Evolutionary conservation across 495 filamentous ascomycete genomes (phyloP), one percentile per base, ranked within the genome.

Genomic region (Sordaria brevicollis): DNA sequence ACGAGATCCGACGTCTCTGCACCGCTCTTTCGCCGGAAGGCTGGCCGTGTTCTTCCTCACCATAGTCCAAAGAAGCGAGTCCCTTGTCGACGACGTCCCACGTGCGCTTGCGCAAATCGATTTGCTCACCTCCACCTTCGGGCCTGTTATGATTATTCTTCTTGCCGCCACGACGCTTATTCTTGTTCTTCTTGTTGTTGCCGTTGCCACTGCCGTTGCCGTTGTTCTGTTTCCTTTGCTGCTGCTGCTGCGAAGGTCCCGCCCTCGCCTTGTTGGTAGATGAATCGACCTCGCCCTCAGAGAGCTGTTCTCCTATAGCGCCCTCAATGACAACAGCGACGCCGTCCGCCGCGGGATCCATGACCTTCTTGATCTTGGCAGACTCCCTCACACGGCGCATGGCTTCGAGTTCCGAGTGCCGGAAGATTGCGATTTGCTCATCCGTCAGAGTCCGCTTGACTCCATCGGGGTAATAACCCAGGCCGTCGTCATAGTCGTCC

Each of bases 391-490:
- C 83, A 10, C 90, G 86, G 4, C 92, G 79, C 19, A 97, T 80
- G 8, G 84, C 75, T 75, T 96, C 88, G 54, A 98, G 86, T 80
- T 99, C 95, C 15, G 90, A 95, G 76, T 95, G 91, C 70, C 95
- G 84, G 76, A 98, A 97, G 41, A 97, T 95, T 19, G 85, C 88
- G 57, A 97, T 92, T 80, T 99, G 91, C 69, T 92, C 91, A 77
- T 97, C 92, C 2, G 96, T 98, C 66, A 99, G 82, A 7, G 93
- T 97, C 6, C 96, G 89, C 77, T 96, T 96, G 68, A 89, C 87
- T 15, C 96, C 94, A 73, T 98, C 94, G 6, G 86, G 82, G 76
- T 97, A 99, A 79, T 93, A 95, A 29, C 94, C 96, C 13, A 97
- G 85, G 8, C 83, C 90, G 73, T 95, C 90, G 17, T 92, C 89